These are phyloP conservation scores for Basidiobolus meristosporus DNA, from an alignment of 371 early-diverging fungal species.

Conservation along the genomic window DNA sequence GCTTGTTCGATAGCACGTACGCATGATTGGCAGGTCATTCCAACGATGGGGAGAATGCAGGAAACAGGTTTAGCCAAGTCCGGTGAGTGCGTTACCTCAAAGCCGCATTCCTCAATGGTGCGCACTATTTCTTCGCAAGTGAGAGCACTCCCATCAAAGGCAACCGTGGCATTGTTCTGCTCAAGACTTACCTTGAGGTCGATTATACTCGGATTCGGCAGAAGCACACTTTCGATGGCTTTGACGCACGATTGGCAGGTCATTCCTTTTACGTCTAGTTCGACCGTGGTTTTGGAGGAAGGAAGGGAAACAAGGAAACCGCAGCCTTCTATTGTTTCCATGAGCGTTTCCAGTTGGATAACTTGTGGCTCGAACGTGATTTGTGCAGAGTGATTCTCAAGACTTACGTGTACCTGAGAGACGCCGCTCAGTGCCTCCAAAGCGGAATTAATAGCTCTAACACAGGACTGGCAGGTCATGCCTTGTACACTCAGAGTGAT, in stretches of 20 bases:
- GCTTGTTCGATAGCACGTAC: constrained; percentile 39
- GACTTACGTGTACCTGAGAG: constrained; percentile 15
- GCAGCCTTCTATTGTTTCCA: constrained; percentile 31
- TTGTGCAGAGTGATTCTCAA: constrained; percentile 20
- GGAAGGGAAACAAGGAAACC: constrained; percentile 19
- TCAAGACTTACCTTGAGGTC: constrained; percentile 21
- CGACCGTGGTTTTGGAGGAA: background rate
- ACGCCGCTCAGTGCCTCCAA: constrained; percentile 22
- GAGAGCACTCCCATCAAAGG: constrained; percentile 10
- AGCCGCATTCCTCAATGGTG: constrained; percentile 41
- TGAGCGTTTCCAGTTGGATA: constrained; percentile 6
- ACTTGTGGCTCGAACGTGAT: constrained; percentile 9
- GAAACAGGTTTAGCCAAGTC: too few species aligned
- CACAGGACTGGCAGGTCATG: constrained; percentile 83
- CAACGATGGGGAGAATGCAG: too few species aligned
- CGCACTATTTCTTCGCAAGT: constrained; percentile 8
- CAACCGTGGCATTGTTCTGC: constrained; percentile 17
- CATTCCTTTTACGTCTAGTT: constrained; percentile 54
- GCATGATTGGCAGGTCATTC: constrained; percentile 80
- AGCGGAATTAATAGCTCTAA: constrained; percentile 36
- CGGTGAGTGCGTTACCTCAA: too few species aligned
- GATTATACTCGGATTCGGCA: constrained; percentile 15
- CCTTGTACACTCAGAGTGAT: too few species aligned
- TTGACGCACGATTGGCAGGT: constrained; percentile 71
- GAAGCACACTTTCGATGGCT: constrained; percentile 28